Conservation (phyloP, 257 asterid species). For the Jaltomata sinuosa region DNA sequence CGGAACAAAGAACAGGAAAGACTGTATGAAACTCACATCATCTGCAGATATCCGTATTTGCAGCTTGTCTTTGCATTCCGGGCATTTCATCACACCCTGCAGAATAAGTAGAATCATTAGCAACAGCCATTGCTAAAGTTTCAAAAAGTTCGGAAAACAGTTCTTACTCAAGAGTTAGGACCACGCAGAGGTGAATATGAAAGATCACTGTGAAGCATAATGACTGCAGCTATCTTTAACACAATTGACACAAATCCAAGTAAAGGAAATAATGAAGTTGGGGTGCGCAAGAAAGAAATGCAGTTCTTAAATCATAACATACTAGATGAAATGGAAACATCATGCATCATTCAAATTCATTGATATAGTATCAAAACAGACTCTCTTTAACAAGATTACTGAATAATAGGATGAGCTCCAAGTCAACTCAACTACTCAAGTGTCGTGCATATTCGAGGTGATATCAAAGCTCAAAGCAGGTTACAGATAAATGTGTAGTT, state of each 20-base stretch:
- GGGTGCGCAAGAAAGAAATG: not conserved
- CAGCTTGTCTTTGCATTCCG: constrained; percentile 83
- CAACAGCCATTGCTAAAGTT: constrained; percentile 12
- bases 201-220: not conserved
- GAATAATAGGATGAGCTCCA: not conserved
- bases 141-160: not conserved
- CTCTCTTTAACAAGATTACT: not conserved
- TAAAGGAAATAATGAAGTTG: not conserved
- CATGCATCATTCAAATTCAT: not conserved
- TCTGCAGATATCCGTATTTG: constrained; percentile 85
- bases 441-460: not conserved
- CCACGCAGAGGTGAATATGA: not conserved
- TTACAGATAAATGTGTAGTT: not conserved
- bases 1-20: constrained; percentile 2
- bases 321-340: not conserved
- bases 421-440: not conserved
- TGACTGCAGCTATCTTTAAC: not conserved
- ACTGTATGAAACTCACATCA: constrained; percentile 56
- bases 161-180: not conserved
- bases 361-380: not conserved
- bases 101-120: constrained; percentile 14
- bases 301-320: not conserved
- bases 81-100: constrained; percentile 98
- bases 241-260: not conserved
- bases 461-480: not conserved